A percentile compares a stretch with the other conserved stretches of the same genome.
Evolutionary conservation across 2,329 filamentous ascomycete genomes (phyloP).

Genomic region (Metarhizium brunneum): DNA sequence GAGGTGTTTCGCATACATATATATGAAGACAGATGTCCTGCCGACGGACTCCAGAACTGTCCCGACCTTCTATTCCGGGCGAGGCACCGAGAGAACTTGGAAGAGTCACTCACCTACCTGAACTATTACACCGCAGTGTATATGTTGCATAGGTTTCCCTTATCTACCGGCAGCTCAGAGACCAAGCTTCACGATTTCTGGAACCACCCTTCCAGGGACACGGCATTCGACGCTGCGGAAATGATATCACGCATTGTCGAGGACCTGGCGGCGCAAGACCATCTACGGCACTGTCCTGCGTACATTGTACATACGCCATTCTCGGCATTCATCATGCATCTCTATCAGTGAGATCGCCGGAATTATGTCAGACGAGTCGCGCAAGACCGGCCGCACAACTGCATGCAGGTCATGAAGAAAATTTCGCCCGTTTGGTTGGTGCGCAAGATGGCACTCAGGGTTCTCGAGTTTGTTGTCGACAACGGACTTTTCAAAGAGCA

Average conservation of each 20-base stretch:
- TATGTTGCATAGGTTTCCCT: conserved; percentile 86
- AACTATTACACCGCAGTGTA: conserved; percentile 99
- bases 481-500: conserved; percentile 90
- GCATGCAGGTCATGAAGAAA: conserved; percentile 85
- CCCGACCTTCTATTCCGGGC: conserved; percentile 93
- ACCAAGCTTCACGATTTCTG: conserved; percentile 66
- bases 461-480: conserved; percentile 93
- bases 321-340: conserved; percentile 97
- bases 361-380: conserved; percentile 87
- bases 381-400: conserved; percentile 75
- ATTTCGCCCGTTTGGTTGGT: conserved; percentile 96
- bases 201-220: conserved; percentile 79
- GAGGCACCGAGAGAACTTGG: conserved; percentile 84
- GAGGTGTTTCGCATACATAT: conserved; percentile 73
- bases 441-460: conserved; percentile 94
- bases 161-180: conserved; percentile 66
- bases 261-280: conserved; percentile 71
- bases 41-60: conserved; percentile 96
- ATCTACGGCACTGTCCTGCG: conserved; percentile 83
- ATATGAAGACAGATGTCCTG: conserved; percentile 73
- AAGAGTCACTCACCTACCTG: conserved; percentile 76
- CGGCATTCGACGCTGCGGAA: conserved; percentile 90
- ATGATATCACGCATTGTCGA: conserved; percentile 98
- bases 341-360: conserved; percentile 93
- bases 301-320: conserved; percentile 97